Evolutionary conservation across 768 basidiomycete species (phyloP), one percentile per base, ranked within the genome.

Genomic region (Russula earlei): DNA sequence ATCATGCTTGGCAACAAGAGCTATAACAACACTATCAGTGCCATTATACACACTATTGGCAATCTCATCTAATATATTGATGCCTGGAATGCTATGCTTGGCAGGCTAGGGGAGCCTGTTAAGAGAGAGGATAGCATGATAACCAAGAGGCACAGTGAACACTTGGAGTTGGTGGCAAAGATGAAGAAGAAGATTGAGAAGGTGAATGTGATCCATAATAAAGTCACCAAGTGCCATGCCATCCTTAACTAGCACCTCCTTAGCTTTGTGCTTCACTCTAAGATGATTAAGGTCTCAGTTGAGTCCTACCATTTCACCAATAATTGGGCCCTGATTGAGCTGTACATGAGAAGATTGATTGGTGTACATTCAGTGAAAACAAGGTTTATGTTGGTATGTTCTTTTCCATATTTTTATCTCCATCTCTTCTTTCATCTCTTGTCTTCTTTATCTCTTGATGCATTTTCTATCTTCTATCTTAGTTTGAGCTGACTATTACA

Each of bases 211-310:
- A 22, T 72, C 54, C 68, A 70, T 54, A 9, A 33, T 49, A 56
- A 67, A 17, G 63, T 70, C 52, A 65, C 60, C 10, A 68, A 67
- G 61, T 34, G 59, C 48, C 60, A 59, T 56, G 61, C 57, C 10
- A 55, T 49, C 19, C 44, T 55, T 3, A 49, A 62, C 47, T 56
- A 65, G 53, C 72, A 71, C 58, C 49, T 69, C 51, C 59, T 74
- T 37, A 72, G 73, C 42, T 58, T 47, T 36, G 67, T 73, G 48
- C 34, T 69, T 54, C 65, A 69, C 64, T 52, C 62, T 57, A 64
- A 62, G 46, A 40, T 58, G n/a, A 68, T 71, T 58, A 48, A 41
- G 37, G 65, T 68, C 64, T 54, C 54, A 17, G 63, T 46, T 58
- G 63, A 56, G 11, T 49, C 63, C 55, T 29, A 68, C 34, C 45